Percentiles rank a stretch among this genome's conserved stretches.
These are phyloP conservation scores for Priceomyces carsonii DNA, from an alignment of 805 yeast genomes.

Conservation along the genomic window DNA sequence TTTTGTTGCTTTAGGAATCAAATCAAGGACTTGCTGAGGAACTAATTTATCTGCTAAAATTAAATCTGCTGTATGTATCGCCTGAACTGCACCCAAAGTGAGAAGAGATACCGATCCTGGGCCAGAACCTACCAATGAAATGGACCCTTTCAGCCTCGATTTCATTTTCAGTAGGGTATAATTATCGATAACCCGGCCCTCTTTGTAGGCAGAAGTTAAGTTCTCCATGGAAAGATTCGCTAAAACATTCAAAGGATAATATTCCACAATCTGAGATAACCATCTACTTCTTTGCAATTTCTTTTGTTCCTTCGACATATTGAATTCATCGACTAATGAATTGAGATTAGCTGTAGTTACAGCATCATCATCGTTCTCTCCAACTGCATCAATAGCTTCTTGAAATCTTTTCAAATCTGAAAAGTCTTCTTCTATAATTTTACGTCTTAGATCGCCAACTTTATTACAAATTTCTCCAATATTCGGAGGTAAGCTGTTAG, in stretches of 20 bases:
- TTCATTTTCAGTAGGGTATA: slow-evolving; percentile 4
- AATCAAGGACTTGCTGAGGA: slow-evolving; percentile 79
- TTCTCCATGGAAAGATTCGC: slow-evolving; percentile 61
- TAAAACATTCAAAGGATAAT: slow-evolving; percentile 73
- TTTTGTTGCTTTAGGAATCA: slow-evolving; percentile 76
- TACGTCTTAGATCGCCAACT: slow-evolving; percentile 64
- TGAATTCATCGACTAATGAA: slow-evolving; percentile 59
- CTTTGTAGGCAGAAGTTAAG: slow-evolving; percentile 44
- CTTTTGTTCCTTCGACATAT: slow-evolving; percentile 51
- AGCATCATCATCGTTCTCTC: slow-evolving; percentile 69
- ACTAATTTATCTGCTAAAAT: slow-evolving; percentile 90
- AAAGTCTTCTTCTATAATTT: slow-evolving; percentile 55
- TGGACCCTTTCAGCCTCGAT: slow-evolving; percentile 43
- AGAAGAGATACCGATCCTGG: slow-evolving; percentile 85
- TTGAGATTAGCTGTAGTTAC: slow-evolving; percentile 62
- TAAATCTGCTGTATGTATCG: slow-evolving; percentile 79
- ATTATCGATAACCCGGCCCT: slow-evolving; percentile 7
- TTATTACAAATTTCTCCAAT: slow-evolving; percentile 68
- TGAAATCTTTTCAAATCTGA: slow-evolving; percentile 18
- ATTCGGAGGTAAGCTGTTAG: slow-evolving; percentile 63
- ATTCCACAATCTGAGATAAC: slow-evolving; percentile 88
- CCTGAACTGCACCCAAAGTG: slow-evolving; percentile 81
- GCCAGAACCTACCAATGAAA: slow-evolving; percentile 90
- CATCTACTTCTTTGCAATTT: slow-evolving; percentile 71
- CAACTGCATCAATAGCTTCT: slow-evolving; percentile 35